Evolutionary conservation across 176 grass and related monocot species (phyloP), one percentile per base, ranked within the genome.

Genomic region (Zea luxurians): DNA sequence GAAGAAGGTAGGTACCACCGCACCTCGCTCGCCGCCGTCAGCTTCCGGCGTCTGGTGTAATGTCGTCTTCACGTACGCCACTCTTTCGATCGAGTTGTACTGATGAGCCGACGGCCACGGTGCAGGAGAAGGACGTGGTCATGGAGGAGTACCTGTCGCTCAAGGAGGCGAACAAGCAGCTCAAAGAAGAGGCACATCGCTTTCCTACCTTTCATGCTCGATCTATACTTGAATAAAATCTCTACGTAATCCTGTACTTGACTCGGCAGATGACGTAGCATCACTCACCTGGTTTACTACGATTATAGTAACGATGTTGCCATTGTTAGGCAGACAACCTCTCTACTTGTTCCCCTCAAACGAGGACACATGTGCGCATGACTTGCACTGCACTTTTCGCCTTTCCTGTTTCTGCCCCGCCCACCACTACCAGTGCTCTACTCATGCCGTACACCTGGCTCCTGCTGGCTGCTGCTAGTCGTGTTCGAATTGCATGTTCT

Each of bases 111-210:
- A 1, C 53, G 0, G 3, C 17, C 2, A 8, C 16, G 27, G 27
- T 82, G 72, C 76, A 99, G 96, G 90, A 95, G 83, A 99, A 91
- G 78, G 96, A 89, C 67, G 53, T 76, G 81, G 92, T 77, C 63
- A 75, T 83, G 78, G 68, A 95, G 83, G 86, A 99, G 71, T 91
- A 85, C 57, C 71, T 93, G 10, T 83, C 90, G 5, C 81, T 99
- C 66, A 93, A 85, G 82, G 89, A 95, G 60, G 83, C 66, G 11
- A 99, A 99, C 76, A 82, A 80, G 67, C 86, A 82, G 78, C 86
- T 99, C 16, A 95, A 99, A 78, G 79, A 93, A 75, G 92, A 99
- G 92, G 96, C 89, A 78, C 67, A 27, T 27, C 27, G 27, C 27
- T 27, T 27, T 27, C 27, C 27, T 27, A 27, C 27, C 27, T 27